Evolutionary conservation across 1,284 basidiomycete species (phyloP).

Genomic region (Takashimella koratensis): DNA sequence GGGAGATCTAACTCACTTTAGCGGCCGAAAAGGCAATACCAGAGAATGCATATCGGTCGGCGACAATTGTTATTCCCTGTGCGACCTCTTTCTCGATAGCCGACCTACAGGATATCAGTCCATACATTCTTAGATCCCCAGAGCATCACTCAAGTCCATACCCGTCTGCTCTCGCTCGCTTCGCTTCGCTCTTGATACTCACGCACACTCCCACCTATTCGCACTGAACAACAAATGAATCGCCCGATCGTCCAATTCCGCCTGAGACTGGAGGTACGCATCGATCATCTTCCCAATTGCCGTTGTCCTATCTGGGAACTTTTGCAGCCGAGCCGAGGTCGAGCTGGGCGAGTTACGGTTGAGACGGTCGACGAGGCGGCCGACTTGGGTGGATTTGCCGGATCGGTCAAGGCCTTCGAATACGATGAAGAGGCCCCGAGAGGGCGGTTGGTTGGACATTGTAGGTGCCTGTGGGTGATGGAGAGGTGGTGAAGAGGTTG

Average conservation of each 20-base stretch:
- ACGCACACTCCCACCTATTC: slow-evolving; percentile 95
- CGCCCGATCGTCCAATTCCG: slow-evolving; percentile 84
- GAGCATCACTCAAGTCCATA: background rate
- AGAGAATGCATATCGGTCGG: slow-evolving; percentile 95
- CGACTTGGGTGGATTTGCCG: slow-evolving; percentile 83
- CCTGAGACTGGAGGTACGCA: slow-evolving; percentile 75
- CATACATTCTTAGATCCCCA: background rate
- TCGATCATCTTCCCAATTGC: slow-evolving; percentile 91
- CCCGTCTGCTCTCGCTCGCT: background rate
- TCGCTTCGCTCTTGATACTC: slow-evolving; percentile 40
- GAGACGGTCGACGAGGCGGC: slow-evolving; percentile 58
- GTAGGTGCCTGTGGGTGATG: no score
- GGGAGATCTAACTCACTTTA: slow-evolving; percentile 58
- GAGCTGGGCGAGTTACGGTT: slow-evolving; percentile 23
- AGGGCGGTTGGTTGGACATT: no score
- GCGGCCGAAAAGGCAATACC: slow-evolving; percentile 91
- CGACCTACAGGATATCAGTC: no score
- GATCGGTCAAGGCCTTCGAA: slow-evolving; percentile 91
- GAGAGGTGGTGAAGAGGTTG: no score
- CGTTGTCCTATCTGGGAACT: slow-evolving; percentile 93
- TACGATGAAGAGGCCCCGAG: slow-evolving; percentile 74
- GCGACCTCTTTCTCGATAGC: slow-evolving; percentile 62
- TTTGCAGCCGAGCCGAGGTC: slow-evolving; percentile 52
- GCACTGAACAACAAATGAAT: slow-evolving; percentile 95
- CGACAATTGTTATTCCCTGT: slow-evolving; percentile 70